phyloP scores from a whole-genome alignment of 768 basidiomycete genomes.

The Ramaria sp. region DNA sequence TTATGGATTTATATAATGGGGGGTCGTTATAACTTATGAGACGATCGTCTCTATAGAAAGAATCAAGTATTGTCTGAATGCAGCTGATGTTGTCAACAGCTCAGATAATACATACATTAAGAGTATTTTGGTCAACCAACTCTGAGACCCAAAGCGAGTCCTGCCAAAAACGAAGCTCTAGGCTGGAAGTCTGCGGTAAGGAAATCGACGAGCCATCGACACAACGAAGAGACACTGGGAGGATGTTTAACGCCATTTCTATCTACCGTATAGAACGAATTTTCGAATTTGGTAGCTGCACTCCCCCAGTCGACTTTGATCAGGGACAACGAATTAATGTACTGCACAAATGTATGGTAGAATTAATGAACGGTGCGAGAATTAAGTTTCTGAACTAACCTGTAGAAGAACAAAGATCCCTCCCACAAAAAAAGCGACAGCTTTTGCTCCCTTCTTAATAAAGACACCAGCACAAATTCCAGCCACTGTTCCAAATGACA shows the following conservation, averaged over 20 bases:
- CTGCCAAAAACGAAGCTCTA: slow-evolving; percentile 79
- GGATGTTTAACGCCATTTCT: slow-evolving; percentile 40
- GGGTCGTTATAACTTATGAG: no score
- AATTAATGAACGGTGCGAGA: not conserved
- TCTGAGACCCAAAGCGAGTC: slow-evolving; percentile 70
- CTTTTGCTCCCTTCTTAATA: slow-evolving; percentile 87
- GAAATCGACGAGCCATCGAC: slow-evolving; percentile 66
- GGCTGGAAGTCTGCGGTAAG: slow-evolving; percentile 89
- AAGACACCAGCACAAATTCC: slow-evolving; percentile 90
- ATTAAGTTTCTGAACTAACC: slow-evolving; percentile 31
- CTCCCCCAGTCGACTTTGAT: slow-evolving; percentile 75
- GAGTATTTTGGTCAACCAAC: slow-evolving; percentile 47
- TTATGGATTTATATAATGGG: no score
- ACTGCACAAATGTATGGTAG: slow-evolving; percentile 34
- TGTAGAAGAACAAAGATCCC: slow-evolving; percentile 86
- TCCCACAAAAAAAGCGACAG: slow-evolving; percentile 76
- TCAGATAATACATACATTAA: no score
- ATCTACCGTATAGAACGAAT: slow-evolving; percentile 56
- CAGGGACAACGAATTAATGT: slow-evolving; percentile 61
- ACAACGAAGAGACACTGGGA: slow-evolving; percentile 54
- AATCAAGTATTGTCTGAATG: no score
- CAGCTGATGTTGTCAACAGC: no score
- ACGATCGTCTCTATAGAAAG: no score
- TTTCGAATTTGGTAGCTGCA: slow-evolving; percentile 57
- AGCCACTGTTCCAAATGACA: slow-evolving; percentile 80